Conservation (phyloP, 2,329 filamentous ascomycete genomes). For the Stagonosporopsis tanaceti region DNA sequence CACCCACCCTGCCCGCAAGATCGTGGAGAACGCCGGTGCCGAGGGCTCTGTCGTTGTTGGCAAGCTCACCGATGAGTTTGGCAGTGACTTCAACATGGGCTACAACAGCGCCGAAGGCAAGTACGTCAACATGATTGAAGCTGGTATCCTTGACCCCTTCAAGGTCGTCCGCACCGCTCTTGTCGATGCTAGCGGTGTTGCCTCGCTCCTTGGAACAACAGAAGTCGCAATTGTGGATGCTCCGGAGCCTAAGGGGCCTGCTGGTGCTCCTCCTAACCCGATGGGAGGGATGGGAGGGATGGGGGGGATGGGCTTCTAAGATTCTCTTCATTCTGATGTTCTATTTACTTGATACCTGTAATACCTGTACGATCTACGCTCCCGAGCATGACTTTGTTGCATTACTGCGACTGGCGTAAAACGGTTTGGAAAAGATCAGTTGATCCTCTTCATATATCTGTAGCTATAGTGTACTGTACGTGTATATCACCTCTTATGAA, state of each 20-base stretch:
- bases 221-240: constrained; percentile 98
- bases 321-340: constrained; percentile 21
- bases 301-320: constrained; percentile 60
- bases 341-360: constrained; percentile 2
- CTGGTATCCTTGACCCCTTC: constrained; percentile 98
- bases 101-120: constrained; percentile 97
- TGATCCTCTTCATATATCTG: not conserved
- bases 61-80: constrained; percentile 96
- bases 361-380: constrained; percentile 2
- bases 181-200: constrained; percentile 93
- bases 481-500: constrained; percentile 8
- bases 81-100: constrained; percentile 94
- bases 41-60: constrained; percentile 97
- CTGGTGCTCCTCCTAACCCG: not conserved
- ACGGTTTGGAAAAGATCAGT: constrained; percentile 1
- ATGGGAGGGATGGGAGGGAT: constrained; percentile 53
- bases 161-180: constrained; percentile 99
- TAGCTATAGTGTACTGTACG: constrained; percentile 3
- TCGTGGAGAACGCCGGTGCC: constrained; percentile 96
- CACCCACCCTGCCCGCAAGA: constrained; percentile 90
- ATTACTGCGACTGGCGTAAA: not conserved
- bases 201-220: constrained; percentile 94
- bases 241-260: constrained; percentile 71
- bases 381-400: constrained; percentile 1
- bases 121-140: constrained; percentile 97